Base-by-base conservation (phyloP, 495 filamentous ascomycete species). In the Talaromyces borbonicus region DNA sequence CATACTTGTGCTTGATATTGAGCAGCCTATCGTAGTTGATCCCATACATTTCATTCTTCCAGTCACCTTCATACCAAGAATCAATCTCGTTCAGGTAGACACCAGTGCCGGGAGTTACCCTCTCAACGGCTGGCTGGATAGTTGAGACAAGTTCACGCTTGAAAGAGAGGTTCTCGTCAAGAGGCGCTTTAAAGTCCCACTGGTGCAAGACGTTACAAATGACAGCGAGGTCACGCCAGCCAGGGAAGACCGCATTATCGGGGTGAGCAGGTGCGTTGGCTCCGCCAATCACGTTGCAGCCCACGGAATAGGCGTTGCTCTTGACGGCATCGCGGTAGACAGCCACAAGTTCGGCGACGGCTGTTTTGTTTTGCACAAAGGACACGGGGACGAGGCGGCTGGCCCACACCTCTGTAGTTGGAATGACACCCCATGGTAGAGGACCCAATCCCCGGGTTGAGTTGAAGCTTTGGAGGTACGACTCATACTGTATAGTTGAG, bases 181-280 rank as follows among this genome's bases (percentile, higher is more conserved):
- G 71, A 27, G 65, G 31, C 1, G 69, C 65, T 6, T 55, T 46
- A 52, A 68, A 74, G 24, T 66, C 54, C 65, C 67, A 71, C 2
- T 58, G 54, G 0, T 58, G 64, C 1, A 56, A 60, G 22, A 73
- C 32, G 19, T 61, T 57, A 3, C 56, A 62, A 24, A 62, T 55
- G 30, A 75, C 66, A 32, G 77, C 51, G 0, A 76, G 52, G 1
- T 77, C 63, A 12, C 80, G 67, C 77, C 78, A 82, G 4, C 72
- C 73, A 7, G 77, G 77, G 4, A 75, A 57, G 1, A 82, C 74
- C 0, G 75, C 58, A 50, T 79, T 79, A 42, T 69, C 53, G 11
- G 68, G 60, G 15, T 74, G 70, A 1, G 62, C 57, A n/a, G n/a
- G n/a, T n/a, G n/a, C n/a, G n/a, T 19, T 52, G 0, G 56, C 62